Evolutionary conservation across 2,329 filamentous ascomycete genomes (phyloP).

Genomic region (Purpureocillium takamizusanense): DNA sequence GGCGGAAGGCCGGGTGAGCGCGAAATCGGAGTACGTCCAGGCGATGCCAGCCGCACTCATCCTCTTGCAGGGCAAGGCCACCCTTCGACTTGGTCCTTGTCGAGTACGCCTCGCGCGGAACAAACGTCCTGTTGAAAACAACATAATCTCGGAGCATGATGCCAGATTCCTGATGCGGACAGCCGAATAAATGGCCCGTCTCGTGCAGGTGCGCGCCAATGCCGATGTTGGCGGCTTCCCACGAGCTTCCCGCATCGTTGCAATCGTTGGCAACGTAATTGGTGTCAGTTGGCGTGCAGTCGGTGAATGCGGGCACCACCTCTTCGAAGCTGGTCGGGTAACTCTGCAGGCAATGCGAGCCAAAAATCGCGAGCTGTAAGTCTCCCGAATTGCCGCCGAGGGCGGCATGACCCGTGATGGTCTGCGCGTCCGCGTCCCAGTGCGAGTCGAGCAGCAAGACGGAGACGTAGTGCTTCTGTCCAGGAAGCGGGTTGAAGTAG

Average conservation of each 20-base stretch:
- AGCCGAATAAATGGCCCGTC: constrained; percentile 82
- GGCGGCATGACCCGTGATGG: constrained; percentile 72
- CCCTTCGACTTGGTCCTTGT: constrained; percentile 81
- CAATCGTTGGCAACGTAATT: constrained; percentile 75
- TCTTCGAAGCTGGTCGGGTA: constrained; percentile 87
- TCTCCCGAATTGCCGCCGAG: constrained; percentile 67
- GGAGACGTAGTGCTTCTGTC: constrained; percentile 83
- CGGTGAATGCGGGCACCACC: constrained; percentile 77
- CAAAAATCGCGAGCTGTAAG: constrained; percentile 79
- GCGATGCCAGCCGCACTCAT: constrained; percentile 89
- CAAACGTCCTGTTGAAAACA: constrained; percentile 73
- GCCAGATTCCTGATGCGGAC: constrained; percentile 81
- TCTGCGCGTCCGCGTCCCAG: constrained; percentile 66
- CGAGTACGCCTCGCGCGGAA: constrained; percentile 72
- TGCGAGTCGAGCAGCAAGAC: constrained; percentile 80
- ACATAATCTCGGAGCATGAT: constrained; percentile 89
- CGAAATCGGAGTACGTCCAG: constrained; percentile 84
- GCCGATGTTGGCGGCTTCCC: constrained; percentile 91
- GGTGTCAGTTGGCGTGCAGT: constrained; percentile 83
- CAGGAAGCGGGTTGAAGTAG: constrained; percentile 64
- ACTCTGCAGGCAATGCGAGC: constrained; percentile 84
- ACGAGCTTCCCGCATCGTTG: constrained; percentile 79
- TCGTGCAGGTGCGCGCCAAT: constrained; percentile 92
- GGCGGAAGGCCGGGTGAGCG: constrained; percentile 79
- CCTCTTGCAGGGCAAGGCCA: constrained; percentile 60